Percentiles rank a stretch among this genome's conserved stretches.
Conservation (phyloP, 768 basidiomycete species). For the Leccinum disarticulatum region DNA sequence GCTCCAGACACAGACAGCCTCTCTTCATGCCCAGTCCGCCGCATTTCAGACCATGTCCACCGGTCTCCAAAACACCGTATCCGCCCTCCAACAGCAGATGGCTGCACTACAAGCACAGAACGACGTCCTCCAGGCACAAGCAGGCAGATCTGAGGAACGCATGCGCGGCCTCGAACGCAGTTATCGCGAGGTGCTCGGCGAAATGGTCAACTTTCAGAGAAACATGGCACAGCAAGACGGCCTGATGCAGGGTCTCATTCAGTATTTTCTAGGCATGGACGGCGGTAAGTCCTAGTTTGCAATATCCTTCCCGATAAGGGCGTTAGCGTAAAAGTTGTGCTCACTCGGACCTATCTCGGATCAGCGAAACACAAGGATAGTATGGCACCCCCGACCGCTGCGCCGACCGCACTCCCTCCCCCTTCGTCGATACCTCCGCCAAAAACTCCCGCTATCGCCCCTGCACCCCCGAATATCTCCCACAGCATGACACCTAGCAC, state of each 20-base stretch:
- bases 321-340: not conserved
- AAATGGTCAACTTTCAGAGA: constrained; percentile 71
- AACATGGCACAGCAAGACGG: constrained; percentile 84
- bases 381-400: constrained; percentile 11
- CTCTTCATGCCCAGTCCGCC: constrained; percentile 36
- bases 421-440: constrained; percentile 12
- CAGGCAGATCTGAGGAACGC: constrained; percentile 44
- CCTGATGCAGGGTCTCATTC: constrained; percentile 77
- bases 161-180: constrained; percentile 59
- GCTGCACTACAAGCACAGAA: constrained; percentile 29
- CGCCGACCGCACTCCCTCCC: constrained; percentile 10
- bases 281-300: constrained; percentile 39
- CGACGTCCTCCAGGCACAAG: constrained; percentile 33
- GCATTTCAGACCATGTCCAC: constrained; percentile 33
- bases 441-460: constrained; percentile 20
- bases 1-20: constrained; percentile 29
- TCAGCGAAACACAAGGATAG: constrained; percentile 28
- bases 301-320: not conserved
- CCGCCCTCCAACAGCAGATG: constrained; percentile 31
- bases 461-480: constrained; percentile 10
- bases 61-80: constrained; percentile 25
- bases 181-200: constrained; percentile 66
- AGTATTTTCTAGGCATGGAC: constrained; percentile 77
- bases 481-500: constrained; percentile 35
- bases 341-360: constrained; percentile 6